phyloP scores from a whole-genome alignment of 2,329 filamentous ascomycete genomes.

The Alternaria sp. region DNA sequence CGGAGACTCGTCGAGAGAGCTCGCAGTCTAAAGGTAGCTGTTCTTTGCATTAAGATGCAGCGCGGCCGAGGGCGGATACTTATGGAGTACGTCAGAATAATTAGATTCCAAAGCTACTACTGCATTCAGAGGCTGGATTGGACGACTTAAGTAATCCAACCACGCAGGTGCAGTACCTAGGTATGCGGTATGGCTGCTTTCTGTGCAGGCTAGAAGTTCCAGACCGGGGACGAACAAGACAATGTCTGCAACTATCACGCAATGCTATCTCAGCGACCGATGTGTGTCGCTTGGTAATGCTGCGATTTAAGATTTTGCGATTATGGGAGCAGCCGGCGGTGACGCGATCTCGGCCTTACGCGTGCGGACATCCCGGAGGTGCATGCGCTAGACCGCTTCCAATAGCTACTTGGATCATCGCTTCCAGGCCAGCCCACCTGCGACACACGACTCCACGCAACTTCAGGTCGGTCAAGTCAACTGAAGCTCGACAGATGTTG shows the following conservation, averaged over 20 bases:
- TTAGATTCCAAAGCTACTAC: conserved; percentile 14
- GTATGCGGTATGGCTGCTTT: conserved; percentile 6
- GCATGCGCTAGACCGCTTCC: conserved; percentile 24
- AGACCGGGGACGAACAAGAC: conserved; percentile 13
- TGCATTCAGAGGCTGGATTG: conserved; percentile 18
- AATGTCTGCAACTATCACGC: background rate
- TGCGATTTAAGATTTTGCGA: conserved; percentile 23
- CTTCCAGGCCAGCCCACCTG: conserved; percentile 17
- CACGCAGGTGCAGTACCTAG: conserved; percentile 1
- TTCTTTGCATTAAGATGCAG: conserved; percentile 43
- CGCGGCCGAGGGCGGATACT: conserved; percentile 25
- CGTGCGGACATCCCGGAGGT: conserved; percentile 8
- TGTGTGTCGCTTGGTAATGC: conserved; percentile 10
- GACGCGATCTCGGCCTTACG: conserved; percentile 13
- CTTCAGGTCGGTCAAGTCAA: conserved; percentile 9
- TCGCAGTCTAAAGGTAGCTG: conserved; percentile 37
- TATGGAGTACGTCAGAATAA: conserved; percentile 41
- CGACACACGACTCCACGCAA: conserved; percentile 7
- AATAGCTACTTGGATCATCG: conserved; percentile 24
- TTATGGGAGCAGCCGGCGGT: conserved; percentile 23
- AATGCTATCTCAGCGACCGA: background rate
- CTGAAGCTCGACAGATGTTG: conserved; percentile 3
- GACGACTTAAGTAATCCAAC: conserved; percentile 41
- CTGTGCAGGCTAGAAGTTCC: background rate
- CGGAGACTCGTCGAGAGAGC: conserved; percentile 39